phyloP scores from a whole-genome alignment of 2,329 filamentous ascomycete genomes.

The Tolypocladium inflatum region DNA sequence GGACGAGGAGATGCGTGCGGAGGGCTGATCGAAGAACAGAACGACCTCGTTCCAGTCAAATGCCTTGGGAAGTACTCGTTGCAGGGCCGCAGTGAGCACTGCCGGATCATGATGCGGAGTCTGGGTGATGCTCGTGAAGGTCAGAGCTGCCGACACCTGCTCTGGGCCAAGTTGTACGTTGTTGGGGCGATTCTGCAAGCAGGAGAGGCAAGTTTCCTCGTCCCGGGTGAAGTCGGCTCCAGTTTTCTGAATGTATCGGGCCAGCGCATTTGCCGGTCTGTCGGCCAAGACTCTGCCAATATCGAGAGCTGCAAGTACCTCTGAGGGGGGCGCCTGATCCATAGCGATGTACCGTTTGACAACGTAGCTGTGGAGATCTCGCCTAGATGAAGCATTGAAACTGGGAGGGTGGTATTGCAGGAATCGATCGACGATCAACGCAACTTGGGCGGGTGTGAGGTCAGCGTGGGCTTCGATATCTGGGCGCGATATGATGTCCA shows the following conservation, averaged over 20 bases:
- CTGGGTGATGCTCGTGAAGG: constrained; percentile 53
- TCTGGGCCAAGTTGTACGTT: constrained; percentile 63
- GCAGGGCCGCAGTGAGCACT: constrained; percentile 51
- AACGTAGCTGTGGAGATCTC: constrained; percentile 58
- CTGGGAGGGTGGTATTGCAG: constrained; percentile 79
- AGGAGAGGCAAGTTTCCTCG: constrained; percentile 53
- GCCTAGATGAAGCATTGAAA: constrained; percentile 67
- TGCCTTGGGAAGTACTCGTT: constrained; percentile 50
- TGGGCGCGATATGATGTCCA: constrained; percentile 63
- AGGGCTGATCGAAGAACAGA: constrained; percentile 69
- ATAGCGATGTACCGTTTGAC: constrained; percentile 57
- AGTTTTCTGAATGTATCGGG: constrained; percentile 60
- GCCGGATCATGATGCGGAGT: constrained; percentile 42
- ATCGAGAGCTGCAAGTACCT: constrained; percentile 62
- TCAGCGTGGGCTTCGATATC: constrained; percentile 56
- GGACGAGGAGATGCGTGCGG: constrained; percentile 62
- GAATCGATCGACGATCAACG: constrained; percentile 74
- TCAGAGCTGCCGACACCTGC: constrained; percentile 71
- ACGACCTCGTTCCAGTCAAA: constrained; percentile 67
- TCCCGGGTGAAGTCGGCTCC: constrained; percentile 69
- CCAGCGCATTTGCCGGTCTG: constrained; percentile 45
- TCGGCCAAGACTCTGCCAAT: constrained; percentile 57
- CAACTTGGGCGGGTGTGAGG: constrained; percentile 60
- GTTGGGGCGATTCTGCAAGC: constrained; percentile 42
- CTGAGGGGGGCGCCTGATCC: constrained; percentile 56